Base-by-base conservation (phyloP, 768 basidiomycete genomes). In the Fibroporia radiculosa region DNA sequence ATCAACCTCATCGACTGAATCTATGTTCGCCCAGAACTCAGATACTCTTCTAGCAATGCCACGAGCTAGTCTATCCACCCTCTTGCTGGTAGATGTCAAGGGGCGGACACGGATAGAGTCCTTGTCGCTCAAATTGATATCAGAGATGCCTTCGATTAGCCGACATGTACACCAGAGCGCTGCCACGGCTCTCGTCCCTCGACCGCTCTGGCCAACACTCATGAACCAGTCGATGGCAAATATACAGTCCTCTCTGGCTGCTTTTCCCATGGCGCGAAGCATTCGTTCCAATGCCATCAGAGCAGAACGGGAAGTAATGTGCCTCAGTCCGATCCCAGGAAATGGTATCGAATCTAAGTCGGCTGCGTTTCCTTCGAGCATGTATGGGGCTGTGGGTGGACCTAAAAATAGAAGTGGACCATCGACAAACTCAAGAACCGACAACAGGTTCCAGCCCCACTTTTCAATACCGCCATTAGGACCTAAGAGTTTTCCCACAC, bases 381-480 rank as follows among this genome's bases (percentile, higher is more conserved):
- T 68, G 18, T 80, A 63, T 44, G 74, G 78, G 0, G 73, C 74
- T 2, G 68, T 61, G 3, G 79, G 71, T 3, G 70, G 63, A 44
- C 68, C 65, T 12, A 75, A 69, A 10, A 75, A 58, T 5, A 68
- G 62, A 40, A 78, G 61, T 6, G 68, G 62, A n/a, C 74, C 84
- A 50, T 70, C 68, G 2, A 61, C 65, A 45, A 98, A 78, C 52
- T 91, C 82, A 29, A 97, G 65, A n/a, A 84, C 87, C 0, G 78
- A 75, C 23, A 98, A 71, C 3, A 99, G 58, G 38, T 77, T 76
- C 84, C 86, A 92, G 3, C 91, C 88, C 95, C 93, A 98, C 60
- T 82, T 82, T 55, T 96, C 91, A 14, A 96, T 78, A 0, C 86
- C 83, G 5, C 91, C 90, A 0, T 67, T 74, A 1, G 91, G 84